Evolutionary conservation across 2,329 filamentous ascomycete species (phyloP).

Genomic region (Cladosporium sp.): DNA sequence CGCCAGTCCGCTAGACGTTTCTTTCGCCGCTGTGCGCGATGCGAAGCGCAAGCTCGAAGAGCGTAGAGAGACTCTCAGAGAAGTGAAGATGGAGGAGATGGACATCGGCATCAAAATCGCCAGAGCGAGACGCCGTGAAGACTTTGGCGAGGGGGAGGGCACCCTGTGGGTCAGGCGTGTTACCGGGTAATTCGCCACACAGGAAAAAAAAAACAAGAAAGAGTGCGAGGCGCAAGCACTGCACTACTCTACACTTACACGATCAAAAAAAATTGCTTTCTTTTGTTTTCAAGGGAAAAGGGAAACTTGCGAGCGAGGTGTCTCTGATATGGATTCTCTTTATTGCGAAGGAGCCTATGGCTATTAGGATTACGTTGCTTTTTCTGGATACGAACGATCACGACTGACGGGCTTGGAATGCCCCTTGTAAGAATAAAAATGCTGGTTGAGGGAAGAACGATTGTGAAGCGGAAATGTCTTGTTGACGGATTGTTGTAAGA

Average conservation of each 20-base stretch:
- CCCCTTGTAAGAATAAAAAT: slow-evolving; percentile 1
- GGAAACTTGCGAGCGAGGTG: neutral
- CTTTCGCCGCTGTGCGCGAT: slow-evolving; percentile 52
- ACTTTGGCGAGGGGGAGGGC: slow-evolving; percentile 57
- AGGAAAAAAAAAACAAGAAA: neutral
- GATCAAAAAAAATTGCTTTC: neutral
- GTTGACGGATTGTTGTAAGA: neutral
- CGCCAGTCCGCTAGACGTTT: slow-evolving; percentile 62
- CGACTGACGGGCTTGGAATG: neutral
- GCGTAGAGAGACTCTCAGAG: slow-evolving; percentile 63
- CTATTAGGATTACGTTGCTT: neutral
- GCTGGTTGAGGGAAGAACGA: neutral
- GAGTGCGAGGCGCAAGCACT: neutral
- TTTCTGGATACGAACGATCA: neutral
- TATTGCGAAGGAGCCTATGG: neutral
- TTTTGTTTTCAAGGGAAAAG: neutral
- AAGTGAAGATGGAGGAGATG: slow-evolving; percentile 72
- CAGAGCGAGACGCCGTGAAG: slow-evolving; percentile 69
- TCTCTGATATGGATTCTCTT: neutral
- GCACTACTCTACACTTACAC: neutral
- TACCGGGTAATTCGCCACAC: slow-evolving; percentile 50
- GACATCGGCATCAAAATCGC: slow-evolving; percentile 72
- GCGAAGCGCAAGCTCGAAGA: slow-evolving; percentile 62
- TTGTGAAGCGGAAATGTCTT: neutral
- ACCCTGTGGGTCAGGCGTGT: slow-evolving; percentile 77